A percentile compares a stretch with the other conserved stretches of the same genome.
Conservation (phyloP, 164 flowering plant genomes). For the Chloranthus sessilifolius region DNA sequence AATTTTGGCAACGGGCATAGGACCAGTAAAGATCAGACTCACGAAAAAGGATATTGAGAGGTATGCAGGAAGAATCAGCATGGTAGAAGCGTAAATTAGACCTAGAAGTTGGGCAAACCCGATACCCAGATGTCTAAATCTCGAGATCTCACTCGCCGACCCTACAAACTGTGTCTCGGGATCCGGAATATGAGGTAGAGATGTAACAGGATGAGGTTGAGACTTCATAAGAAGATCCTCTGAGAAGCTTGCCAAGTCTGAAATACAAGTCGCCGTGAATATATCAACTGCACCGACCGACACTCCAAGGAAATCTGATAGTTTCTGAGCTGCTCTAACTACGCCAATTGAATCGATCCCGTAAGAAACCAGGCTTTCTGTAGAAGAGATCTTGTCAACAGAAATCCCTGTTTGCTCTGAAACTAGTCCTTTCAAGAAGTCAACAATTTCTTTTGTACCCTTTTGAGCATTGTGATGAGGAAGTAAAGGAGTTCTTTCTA, state of each 20-base stretch:
- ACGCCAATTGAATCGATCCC: constrained; percentile 87
- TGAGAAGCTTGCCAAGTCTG: constrained; percentile 63
- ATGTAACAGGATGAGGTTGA: constrained; percentile 28
- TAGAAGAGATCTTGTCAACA: constrained; percentile 38
- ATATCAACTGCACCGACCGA: constrained; percentile 83
- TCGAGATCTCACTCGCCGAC: constrained; percentile 24
- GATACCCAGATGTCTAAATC: constrained; percentile 26
- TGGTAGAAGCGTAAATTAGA: constrained; percentile 31
- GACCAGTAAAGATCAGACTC: constrained; percentile 19
- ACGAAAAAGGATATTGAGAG: constrained; percentile 35
- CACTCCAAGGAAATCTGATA: constrained; percentile 71
- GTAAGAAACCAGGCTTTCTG: constrained; percentile 58
- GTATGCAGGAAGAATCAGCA: constrained; percentile 58
- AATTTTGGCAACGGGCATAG: background rate
- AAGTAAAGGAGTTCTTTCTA: constrained; percentile 13
- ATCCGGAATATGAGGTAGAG: constrained; percentile 20
- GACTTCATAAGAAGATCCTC: constrained; percentile 52
- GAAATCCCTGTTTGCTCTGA: constrained; percentile 59
- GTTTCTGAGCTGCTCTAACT: constrained; percentile 82
- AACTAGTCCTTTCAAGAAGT: constrained; percentile 47
- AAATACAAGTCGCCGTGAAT: constrained; percentile 73
- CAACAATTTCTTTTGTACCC: constrained; percentile 39
- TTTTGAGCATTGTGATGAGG: constrained; percentile 11
- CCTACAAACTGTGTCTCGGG: constrained; percentile 17
- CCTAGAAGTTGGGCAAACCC: constrained; percentile 44